Percentiles rank a stretch among this genome's conserved stretches.
These are phyloP conservation scores for Phaeolepiota aurea DNA, from an alignment of 768 basidiomycete species.

Conservation along the genomic window DNA sequence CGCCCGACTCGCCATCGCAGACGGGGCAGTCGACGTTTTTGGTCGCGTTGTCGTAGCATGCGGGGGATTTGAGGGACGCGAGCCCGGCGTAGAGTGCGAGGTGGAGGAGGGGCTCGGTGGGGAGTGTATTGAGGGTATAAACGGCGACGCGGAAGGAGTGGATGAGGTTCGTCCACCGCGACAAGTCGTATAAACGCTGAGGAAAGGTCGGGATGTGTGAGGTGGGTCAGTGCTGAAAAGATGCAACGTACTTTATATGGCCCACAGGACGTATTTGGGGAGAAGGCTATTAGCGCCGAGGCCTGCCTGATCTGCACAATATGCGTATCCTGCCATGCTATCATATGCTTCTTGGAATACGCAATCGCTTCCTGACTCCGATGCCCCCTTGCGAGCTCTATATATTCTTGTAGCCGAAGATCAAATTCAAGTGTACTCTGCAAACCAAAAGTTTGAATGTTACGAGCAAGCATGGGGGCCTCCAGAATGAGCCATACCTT, in stretches of 20 bases:
- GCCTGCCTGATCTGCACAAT: slow-evolving; percentile 69
- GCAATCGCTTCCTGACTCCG: slow-evolving; percentile 71
- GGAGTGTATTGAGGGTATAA: slow-evolving; percentile 80
- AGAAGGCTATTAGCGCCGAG: slow-evolving; percentile 68
- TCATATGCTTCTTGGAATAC: slow-evolving; percentile 75
- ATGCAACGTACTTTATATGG: slow-evolving; percentile 63
- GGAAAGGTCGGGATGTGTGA: slow-evolving; percentile 1
- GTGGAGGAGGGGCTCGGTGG: slow-evolving; percentile 79
- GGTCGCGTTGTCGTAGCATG: slow-evolving; percentile 58
- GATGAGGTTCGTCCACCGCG: slow-evolving; percentile 70
- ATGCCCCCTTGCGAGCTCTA: slow-evolving; percentile 73
- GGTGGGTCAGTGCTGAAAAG: neutral
- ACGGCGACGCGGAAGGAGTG: slow-evolving; percentile 80
- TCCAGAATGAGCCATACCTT: slow-evolving; percentile 52
- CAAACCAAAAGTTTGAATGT: too few species aligned
- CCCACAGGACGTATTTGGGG: slow-evolving; percentile 59
- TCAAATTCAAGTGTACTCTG: slow-evolving; percentile 97
- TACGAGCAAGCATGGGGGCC: slow-evolving; percentile 2
- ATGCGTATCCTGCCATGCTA: slow-evolving; percentile 79
- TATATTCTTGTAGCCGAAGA: slow-evolving; percentile 91
- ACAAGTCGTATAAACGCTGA: slow-evolving; percentile 76
- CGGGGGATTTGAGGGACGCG: slow-evolving; percentile 81
- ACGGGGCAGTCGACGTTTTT: slow-evolving; percentile 88
- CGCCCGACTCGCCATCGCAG: slow-evolving; percentile 56
- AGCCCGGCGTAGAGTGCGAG: slow-evolving; percentile 89